Evolutionary conservation across 2,329 filamentous ascomycete species (phyloP).

Genomic region (Knufia fluminis): DNA sequence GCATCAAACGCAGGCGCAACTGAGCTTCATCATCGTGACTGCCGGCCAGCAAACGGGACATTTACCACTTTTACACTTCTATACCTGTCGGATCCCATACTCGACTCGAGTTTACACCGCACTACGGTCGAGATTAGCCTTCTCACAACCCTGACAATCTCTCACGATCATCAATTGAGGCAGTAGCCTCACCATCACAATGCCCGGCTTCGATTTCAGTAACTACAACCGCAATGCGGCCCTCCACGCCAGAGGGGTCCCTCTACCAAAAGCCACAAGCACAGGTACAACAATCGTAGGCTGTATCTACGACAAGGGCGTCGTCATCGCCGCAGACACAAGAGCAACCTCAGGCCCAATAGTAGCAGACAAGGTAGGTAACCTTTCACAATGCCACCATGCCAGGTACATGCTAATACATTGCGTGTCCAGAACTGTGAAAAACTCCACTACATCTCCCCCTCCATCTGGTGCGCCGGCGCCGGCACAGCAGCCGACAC

Average conservation of each 20-base stretch:
- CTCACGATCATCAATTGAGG: not conserved
- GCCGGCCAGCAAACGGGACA: not conserved
- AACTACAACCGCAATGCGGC: conserved; percentile 99
- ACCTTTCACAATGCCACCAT: not conserved
- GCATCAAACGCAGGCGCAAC: conserved; percentile 1
- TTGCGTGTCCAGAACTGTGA: conserved; percentile 70
- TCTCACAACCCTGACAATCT: not conserved
- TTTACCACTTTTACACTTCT: conserved; percentile 1
- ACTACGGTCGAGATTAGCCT: no score
- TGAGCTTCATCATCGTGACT: not conserved
- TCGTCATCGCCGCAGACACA: conserved; percentile 97
- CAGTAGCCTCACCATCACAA: conserved; percentile 32
- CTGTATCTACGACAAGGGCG: conserved; percentile 90
- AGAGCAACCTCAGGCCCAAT: conserved; percentile 95
- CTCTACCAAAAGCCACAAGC: conserved; percentile 93
- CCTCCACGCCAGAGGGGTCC: conserved; percentile 85
- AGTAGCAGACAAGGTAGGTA: conserved; percentile 82
- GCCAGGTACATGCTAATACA: not conserved
- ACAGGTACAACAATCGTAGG: conserved; percentile 98
- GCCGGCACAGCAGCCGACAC: conserved; percentile 97
- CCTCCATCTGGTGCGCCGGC: conserved; percentile 98
- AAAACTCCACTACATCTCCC: conserved; percentile 97
- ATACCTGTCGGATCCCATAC: no score
- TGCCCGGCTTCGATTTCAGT: conserved; percentile 98
- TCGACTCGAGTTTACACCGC: no score